phyloP scores from a whole-genome alignment of 192 early-diverging fungal genomes.

The Backusella liffmaniae region DNA sequence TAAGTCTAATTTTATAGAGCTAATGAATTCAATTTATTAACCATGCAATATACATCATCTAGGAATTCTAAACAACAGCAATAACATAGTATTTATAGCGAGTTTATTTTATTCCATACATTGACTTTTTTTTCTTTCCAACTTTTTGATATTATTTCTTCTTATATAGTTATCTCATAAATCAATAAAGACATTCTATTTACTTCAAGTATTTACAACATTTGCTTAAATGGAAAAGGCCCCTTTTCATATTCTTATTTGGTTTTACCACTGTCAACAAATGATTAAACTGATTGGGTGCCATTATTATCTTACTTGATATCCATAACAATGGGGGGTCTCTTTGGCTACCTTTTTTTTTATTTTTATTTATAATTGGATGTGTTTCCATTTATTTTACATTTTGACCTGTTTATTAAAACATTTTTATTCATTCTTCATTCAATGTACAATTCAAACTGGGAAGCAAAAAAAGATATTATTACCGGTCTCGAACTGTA shows the following conservation, averaged over 20 bases:
- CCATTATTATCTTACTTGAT: too few species aligned
- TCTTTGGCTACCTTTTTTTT: not conserved
- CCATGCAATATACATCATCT: not conserved
- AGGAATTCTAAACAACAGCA: not conserved
- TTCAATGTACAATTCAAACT: not conserved
- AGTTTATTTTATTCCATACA: not conserved
- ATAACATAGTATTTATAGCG: not conserved
- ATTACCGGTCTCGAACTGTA: not conserved
- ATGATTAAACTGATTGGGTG: not conserved
- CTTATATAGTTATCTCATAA: not conserved
- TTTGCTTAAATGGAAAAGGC: not conserved
- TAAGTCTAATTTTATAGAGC: constrained; percentile 10
- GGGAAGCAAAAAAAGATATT: not conserved
- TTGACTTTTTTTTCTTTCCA: not conserved
- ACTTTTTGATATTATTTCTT: not conserved
- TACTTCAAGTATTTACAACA: not conserved
- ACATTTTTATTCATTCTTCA: not conserved
- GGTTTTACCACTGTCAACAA: not conserved
- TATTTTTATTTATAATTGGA: not conserved
- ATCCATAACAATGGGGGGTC: not conserved
- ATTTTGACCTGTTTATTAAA: not conserved
- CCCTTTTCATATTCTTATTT: not conserved
- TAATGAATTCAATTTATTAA: not conserved
- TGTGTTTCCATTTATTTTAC: not conserved
- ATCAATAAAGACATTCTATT: not conserved